Conservation (phyloP, 2,329 filamentous ascomycete genomes). For the Clarireedia sp. region DNA sequence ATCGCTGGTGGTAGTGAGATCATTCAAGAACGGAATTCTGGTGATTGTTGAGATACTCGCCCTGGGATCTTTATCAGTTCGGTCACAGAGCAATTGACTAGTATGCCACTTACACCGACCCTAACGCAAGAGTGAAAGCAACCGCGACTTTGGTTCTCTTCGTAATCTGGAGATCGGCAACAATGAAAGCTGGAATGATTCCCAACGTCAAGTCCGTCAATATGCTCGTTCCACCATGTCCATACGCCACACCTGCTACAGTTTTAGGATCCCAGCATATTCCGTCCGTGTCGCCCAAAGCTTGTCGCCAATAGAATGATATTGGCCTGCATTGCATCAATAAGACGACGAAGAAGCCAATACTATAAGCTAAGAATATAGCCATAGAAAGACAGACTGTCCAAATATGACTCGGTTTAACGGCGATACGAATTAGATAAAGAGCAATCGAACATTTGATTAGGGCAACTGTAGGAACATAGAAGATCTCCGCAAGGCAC, state of each 20-base stretch:
- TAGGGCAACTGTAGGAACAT: conserved; percentile 35
- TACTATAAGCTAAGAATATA: conserved; percentile 30
- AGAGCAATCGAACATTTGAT: conserved; percentile 5
- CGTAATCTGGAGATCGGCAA: conserved; percentile 34
- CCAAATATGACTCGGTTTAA: not conserved
- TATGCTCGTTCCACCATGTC: conserved; percentile 32
- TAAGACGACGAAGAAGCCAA: not conserved
- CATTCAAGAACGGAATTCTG: conserved; percentile 22
- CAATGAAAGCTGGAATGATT: conserved; percentile 34
- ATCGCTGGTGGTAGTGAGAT: conserved; percentile 16
- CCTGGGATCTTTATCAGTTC: conserved; percentile 10
- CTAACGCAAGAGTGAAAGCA: conserved; percentile 26
- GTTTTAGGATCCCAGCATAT: conserved; percentile 24
- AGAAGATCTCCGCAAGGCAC: conserved; percentile 29
- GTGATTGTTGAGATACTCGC: conserved; percentile 25
- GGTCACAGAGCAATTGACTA: not conserved
- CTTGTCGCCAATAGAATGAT: conserved; percentile 31
- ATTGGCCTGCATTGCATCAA: conserved; percentile 23
- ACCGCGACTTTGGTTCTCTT: conserved; percentile 32
- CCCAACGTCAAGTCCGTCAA: conserved; percentile 33
- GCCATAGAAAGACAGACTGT: not conserved
- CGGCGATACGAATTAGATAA: conserved; percentile 7
- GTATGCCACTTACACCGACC: conserved; percentile 30
- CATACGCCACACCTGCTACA: conserved; percentile 30
- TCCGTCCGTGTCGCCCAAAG: conserved; percentile 22